Percentiles rank a stretch among this genome's conserved stretches.
phyloP scores from a whole-genome alignment of 306 rosid species.

The Prunus davidiana region DNA sequence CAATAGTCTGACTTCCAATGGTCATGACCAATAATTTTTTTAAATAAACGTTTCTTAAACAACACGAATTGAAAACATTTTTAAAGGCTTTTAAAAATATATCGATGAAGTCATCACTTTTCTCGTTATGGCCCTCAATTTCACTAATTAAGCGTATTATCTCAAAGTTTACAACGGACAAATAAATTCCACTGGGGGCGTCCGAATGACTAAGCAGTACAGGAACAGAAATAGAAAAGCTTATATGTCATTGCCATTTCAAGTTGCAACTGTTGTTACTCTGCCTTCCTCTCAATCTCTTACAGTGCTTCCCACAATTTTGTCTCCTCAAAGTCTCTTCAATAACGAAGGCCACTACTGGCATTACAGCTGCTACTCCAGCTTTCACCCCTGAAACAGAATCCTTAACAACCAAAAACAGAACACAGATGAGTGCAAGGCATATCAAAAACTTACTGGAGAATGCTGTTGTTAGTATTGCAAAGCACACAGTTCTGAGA shows the following conservation, averaged over 20 bases:
- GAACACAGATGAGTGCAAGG: not conserved
- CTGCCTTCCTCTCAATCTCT: constrained; percentile 10
- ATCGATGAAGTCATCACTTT: too few species aligned
- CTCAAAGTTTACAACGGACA: too few species aligned
- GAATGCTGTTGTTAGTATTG: not conserved
- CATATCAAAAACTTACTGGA: not conserved
- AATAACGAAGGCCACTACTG: constrained; percentile 36
- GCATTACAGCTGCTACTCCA: constrained; percentile 46
- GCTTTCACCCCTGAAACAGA: constrained; percentile 43
- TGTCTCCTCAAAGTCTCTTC: constrained; percentile 29
- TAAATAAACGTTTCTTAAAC: too few species aligned
- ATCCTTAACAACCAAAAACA: constrained; percentile 20
- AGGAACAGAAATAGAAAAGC: too few species aligned
- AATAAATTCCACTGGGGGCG: too few species aligned
- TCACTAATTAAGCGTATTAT: too few species aligned
- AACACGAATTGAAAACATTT: too few species aligned
- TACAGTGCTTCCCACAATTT: constrained; percentile 29
- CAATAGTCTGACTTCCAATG: too few species aligned
- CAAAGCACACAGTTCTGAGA: not conserved
- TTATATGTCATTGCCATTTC: not conserved
- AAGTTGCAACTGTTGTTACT: not conserved
- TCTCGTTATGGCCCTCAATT: too few species aligned
- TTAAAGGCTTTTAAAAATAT: too few species aligned
- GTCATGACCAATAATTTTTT: too few species aligned
- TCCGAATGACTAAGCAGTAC: too few species aligned